phyloP scores from a whole-genome alignment of 495 filamentous ascomycete species.

The Aspergillus funiculosus region DNA sequence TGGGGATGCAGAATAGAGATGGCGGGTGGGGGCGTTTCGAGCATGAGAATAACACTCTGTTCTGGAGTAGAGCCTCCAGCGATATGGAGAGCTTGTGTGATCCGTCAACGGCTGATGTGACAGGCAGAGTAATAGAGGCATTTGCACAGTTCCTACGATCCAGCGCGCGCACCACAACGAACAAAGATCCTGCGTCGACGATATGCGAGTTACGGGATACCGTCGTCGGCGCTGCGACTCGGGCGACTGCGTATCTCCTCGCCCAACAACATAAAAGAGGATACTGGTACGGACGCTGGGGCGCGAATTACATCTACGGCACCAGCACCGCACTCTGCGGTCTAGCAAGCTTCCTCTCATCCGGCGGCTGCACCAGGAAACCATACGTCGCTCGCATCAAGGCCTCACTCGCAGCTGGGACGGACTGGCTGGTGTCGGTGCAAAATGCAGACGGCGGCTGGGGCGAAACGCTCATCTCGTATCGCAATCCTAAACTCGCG shows the following conservation, averaged over 20 bases:
- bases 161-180: not conserved
- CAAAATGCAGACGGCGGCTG: constrained; percentile 36
- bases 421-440: constrained; percentile 21
- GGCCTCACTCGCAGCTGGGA: not conserved
- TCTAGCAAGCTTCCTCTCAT: constrained; percentile 18
- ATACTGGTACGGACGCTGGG: constrained; percentile 19
- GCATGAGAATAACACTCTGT: constrained; percentile 31
- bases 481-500: constrained; percentile 16
- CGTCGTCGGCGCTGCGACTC: not conserved
- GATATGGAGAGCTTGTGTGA: constrained; percentile 41
- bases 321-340: constrained; percentile 29
- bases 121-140: constrained; percentile 33
- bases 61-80: constrained; percentile 34
- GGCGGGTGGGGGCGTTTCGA: constrained; percentile 45
- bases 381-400: not conserved
- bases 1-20: constrained; percentile 43
- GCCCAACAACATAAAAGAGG: constrained; percentile 22
- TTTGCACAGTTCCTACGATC: constrained; percentile 28
- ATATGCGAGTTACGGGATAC: not conserved
- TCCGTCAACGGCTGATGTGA: constrained; percentile 32
- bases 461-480: constrained; percentile 29
- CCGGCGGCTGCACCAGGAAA: not conserved
- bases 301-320: constrained; percentile 33
- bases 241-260: constrained; percentile 19
- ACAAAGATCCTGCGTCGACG: not conserved